These are phyloP conservation scores for Aureobasidium sp. DNA, from an alignment of 2,329 filamentous ascomycete species.

Conservation along the genomic window DNA sequence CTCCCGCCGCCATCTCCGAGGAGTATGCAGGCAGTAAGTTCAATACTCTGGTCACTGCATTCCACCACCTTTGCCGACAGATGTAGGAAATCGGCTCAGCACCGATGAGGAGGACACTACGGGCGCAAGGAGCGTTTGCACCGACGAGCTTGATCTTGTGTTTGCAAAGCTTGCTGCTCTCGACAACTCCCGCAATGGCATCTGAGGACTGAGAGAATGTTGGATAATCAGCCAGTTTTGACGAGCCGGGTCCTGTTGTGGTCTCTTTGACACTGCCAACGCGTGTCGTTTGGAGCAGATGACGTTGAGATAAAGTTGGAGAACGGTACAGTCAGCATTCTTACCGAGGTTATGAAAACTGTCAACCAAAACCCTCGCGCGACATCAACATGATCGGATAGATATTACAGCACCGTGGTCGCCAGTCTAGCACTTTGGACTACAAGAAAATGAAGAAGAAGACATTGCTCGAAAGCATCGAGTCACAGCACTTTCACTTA, in stretches of 20 bases:
- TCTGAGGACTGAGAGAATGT: not conserved
- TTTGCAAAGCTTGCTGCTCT: not conserved
- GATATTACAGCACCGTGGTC: not conserved
- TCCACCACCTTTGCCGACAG: not conserved
- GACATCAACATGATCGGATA: not conserved
- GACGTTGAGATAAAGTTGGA: slow-evolving; percentile 1
- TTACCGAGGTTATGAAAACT: not conserved
- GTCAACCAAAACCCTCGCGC: not conserved
- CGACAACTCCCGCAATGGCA: not conserved
- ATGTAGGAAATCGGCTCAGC: not conserved
- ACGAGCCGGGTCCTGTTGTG: not conserved
- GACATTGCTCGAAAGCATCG: slow-evolving; percentile 3
- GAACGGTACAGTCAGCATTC: not conserved
- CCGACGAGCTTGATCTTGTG: not conserved
- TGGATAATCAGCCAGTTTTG: not conserved
- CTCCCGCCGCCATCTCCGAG: not conserved
- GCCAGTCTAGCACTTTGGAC: too few species aligned
- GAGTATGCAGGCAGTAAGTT: not conserved
- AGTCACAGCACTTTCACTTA: not conserved
- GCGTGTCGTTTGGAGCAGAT: not conserved
- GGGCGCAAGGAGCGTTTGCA: not conserved
- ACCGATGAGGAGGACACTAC: too few species aligned
- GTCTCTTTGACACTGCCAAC: not conserved
- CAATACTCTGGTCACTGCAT: not conserved
- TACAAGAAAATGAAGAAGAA: not conserved